phyloP scores from a whole-genome alignment of 106 monocot genomes.

The Acanthochlamys bracteata region DNA sequence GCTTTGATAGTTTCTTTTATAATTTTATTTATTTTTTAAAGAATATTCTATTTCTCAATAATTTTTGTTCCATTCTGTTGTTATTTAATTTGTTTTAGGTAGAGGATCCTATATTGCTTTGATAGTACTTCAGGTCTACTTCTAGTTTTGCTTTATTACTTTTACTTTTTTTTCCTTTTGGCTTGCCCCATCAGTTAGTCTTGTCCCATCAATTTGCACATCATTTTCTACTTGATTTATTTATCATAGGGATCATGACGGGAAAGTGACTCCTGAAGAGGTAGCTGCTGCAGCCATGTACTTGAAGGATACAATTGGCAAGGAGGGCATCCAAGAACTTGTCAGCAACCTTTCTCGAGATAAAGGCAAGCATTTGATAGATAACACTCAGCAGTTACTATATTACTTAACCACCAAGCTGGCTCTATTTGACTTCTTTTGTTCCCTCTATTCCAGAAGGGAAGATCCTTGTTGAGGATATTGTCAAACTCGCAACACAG shows the following conservation, averaged over 20 bases:
- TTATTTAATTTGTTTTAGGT: too few species aligned
- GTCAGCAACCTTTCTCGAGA: constrained; percentile 88
- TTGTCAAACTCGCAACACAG: constrained; percentile 57
- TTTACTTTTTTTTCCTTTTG: too few species aligned
- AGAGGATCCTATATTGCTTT: too few species aligned
- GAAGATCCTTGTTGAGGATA: constrained; percentile 95
- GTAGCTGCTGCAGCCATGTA: constrained; percentile 81
- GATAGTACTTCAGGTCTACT: too few species aligned
- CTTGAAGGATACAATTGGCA: constrained; percentile 70
- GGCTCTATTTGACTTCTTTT: not conserved
- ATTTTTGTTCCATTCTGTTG: too few species aligned
- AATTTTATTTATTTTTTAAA: too few species aligned
- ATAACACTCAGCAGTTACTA: not conserved
- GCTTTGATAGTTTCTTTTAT: too few species aligned
- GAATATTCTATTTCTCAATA: too few species aligned
- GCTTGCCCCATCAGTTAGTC: too few species aligned
- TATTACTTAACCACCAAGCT: constrained; percentile 1
- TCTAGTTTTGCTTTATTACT: too few species aligned
- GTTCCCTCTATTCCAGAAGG: constrained; percentile 43
- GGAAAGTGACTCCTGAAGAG: constrained; percentile 90
- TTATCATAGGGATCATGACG: constrained; percentile 68
- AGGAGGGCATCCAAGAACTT: constrained; percentile 78
- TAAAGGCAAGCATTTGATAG: constrained; percentile 28
- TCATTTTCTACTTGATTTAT: not conserved
- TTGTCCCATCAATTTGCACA: too few species aligned